A percentile compares a stretch with the other conserved stretches of the same genome.
Conservation (phyloP, 805 yeast genomes). For the Saturnispora mendoncae region DNA sequence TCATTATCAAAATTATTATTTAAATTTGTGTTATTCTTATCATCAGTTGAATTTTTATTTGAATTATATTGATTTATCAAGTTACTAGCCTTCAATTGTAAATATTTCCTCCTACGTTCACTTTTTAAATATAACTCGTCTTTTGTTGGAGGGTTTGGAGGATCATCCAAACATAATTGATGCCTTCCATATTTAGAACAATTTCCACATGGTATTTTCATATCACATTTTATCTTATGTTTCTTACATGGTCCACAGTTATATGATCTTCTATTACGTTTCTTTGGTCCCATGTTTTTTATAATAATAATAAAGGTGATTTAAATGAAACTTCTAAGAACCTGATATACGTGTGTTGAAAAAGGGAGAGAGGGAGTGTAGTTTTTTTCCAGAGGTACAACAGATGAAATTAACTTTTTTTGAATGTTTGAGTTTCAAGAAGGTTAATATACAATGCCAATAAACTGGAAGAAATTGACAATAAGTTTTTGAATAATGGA, state of each 20-base stretch:
- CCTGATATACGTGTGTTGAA: too few species aligned
- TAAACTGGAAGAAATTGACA: too few species aligned
- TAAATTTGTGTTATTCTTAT: not conserved
- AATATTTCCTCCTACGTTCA: slow-evolving; percentile 14
- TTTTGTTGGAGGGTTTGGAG: slow-evolving; percentile 21
- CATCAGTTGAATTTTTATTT: not conserved
- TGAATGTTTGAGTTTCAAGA: too few species aligned
- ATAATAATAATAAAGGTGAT: not conserved
- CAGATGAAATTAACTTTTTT: too few species aligned
- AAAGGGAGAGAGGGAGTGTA: too few species aligned
- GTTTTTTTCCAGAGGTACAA: too few species aligned
- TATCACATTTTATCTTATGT: slow-evolving; percentile 47
- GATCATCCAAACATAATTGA: slow-evolving; percentile 12
- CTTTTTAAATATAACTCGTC: slow-evolving; percentile 14
- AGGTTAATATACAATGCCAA: too few species aligned
- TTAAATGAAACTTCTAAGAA: not conserved
- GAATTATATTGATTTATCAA: slow-evolving; percentile 1
- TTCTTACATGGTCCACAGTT: slow-evolving; percentile 48
- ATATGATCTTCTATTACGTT: slow-evolving; percentile 41
- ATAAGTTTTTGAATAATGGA: too few species aligned
- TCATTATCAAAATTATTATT: not conserved
- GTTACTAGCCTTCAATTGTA: slow-evolving; percentile 8
- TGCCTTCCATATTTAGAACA: slow-evolving; percentile 25
- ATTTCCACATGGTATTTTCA: slow-evolving; percentile 38
- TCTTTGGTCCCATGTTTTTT: slow-evolving; percentile 11